Evolutionary conservation across 2,329 filamentous ascomycete genomes (phyloP).

Genomic region (Ascochyta rabiei): DNA sequence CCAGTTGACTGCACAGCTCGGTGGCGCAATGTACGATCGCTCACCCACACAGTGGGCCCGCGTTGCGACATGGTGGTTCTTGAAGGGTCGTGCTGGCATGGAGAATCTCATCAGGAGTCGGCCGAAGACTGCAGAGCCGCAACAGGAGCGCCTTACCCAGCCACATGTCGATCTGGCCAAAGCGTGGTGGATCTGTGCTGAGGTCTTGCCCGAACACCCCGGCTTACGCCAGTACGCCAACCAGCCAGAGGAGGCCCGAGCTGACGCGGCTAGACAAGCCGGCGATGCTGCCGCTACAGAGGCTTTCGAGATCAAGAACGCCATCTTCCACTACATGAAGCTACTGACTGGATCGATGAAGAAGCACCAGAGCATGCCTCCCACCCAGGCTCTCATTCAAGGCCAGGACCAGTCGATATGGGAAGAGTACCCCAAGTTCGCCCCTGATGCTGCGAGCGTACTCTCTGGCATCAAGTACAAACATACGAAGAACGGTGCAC

Average conservation of each 20-base stretch:
- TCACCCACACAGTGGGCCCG: constrained; percentile 71
- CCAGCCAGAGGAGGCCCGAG: constrained; percentile 31
- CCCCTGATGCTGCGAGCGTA: constrained; percentile 72
- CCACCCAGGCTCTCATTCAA: constrained; percentile 69
- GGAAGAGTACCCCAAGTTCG: constrained; percentile 76
- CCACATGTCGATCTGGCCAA: constrained; percentile 87
- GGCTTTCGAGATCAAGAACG: constrained; percentile 58
- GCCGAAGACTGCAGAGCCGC: constrained; percentile 58
- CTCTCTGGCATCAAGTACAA: constrained; percentile 52
- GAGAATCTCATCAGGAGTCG: constrained; percentile 73
- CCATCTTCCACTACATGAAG: constrained; percentile 68
- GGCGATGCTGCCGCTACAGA: constrained; percentile 55
- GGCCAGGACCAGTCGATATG: constrained; percentile 82
- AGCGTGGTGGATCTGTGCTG: constrained; percentile 74
- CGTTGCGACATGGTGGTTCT: constrained; percentile 86
- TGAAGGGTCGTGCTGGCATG: constrained; percentile 77
- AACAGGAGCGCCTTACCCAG: constrained; percentile 66
- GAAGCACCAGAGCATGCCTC: constrained; percentile 77
- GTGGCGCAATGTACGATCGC: constrained; percentile 68
- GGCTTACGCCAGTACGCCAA: constrained; percentile 34
- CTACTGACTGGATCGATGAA: constrained; percentile 84
- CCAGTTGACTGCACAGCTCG: constrained; percentile 74
- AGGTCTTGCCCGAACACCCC: constrained; percentile 49
- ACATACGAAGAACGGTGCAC: constrained; percentile 42
- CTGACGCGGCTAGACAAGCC: constrained; percentile 50